A percentile compares a stretch with the other conserved stretches of the same genome.
These are phyloP conservation scores for Arctium minus DNA, from an alignment of 129 eudicot genomes.

Conservation along the genomic window DNA sequence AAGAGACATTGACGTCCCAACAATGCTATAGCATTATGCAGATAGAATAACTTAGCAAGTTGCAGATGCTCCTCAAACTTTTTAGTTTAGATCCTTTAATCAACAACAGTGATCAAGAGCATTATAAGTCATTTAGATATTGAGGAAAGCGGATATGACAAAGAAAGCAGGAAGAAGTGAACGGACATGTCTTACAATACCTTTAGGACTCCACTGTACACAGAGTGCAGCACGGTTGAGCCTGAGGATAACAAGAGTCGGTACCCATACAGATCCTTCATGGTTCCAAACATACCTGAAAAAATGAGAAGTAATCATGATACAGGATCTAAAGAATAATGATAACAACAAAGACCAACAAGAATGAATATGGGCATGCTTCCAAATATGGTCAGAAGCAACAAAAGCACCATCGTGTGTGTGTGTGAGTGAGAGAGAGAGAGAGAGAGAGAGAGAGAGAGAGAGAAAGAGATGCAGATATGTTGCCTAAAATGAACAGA, in stretches of 20 bases:
- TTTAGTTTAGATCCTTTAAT: slow-evolving; percentile 8
- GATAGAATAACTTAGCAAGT: not conserved
- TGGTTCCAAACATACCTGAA: slow-evolving; percentile 95
- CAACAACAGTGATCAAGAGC: not conserved
- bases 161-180: not conserved
- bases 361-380: not conserved
- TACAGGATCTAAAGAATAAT: not conserved
- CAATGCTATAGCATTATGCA: not conserved
- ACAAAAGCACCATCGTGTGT: not conserved
- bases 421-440: not conserved
- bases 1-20: not conserved
- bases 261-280: slow-evolving; percentile 88
- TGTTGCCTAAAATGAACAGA: not conserved
- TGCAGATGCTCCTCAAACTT: slow-evolving; percentile 1
- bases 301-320: not conserved
- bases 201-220: slow-evolving; percentile 99
- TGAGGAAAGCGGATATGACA: not conserved
- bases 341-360: not conserved
- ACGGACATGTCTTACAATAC: slow-evolving; percentile 30
- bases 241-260: slow-evolving; percentile 94
- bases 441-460: not conserved
- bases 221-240: slow-evolving; percentile 97
- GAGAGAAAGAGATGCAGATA: not conserved
- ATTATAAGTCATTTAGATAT: not conserved
- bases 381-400: slow-evolving; percentile 10